A percentile compares a stretch with the other conserved stretches of the same genome.
Evolutionary conservation across 129 eudicot genomes (phyloP).

Genomic region (Pseudognaphalium luteoalbum): DNA sequence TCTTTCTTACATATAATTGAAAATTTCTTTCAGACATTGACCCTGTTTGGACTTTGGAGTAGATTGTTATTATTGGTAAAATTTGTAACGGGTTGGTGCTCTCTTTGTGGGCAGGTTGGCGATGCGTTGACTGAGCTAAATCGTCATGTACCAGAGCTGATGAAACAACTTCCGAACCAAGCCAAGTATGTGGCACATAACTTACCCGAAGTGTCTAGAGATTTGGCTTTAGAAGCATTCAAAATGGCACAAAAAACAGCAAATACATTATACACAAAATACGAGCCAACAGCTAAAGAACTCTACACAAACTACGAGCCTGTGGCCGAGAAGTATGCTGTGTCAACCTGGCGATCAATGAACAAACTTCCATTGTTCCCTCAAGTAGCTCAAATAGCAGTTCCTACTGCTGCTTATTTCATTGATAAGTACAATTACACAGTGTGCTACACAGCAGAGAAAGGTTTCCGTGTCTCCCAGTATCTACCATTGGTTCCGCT

Average conservation of each 20-base stretch:
- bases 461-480: conserved; percentile 53
- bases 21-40: too few relatives aligned
- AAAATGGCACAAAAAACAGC: conserved; percentile 39
- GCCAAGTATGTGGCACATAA: conserved; percentile 48
- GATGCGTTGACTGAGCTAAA: conserved; percentile 47
- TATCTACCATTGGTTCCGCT: conserved; percentile 71
- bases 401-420: conserved; percentile 62
- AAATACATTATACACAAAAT: conserved; percentile 43
- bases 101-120: conserved; percentile 59
- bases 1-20: too few relatives aligned
- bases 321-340: conserved; percentile 66
- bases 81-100: background rate
- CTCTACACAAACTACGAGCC: conserved; percentile 80
- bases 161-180: conserved; percentile 48
- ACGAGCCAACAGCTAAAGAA: conserved; percentile 67
- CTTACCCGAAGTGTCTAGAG: conserved; percentile 53
- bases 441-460: conserved; percentile 47
- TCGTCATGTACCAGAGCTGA: conserved; percentile 48
- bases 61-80: too few relatives aligned
- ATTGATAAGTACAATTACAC: conserved; percentile 66
- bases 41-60: too few relatives aligned
- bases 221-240: conserved; percentile 48
- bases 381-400: conserved; percentile 56
- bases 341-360: conserved; percentile 59
- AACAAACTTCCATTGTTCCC: conserved; percentile 69